These are phyloP conservation scores for Panaeolus papilionaceus DNA, from an alignment of 768 basidiomycete genomes.

Conservation along the genomic window DNA sequence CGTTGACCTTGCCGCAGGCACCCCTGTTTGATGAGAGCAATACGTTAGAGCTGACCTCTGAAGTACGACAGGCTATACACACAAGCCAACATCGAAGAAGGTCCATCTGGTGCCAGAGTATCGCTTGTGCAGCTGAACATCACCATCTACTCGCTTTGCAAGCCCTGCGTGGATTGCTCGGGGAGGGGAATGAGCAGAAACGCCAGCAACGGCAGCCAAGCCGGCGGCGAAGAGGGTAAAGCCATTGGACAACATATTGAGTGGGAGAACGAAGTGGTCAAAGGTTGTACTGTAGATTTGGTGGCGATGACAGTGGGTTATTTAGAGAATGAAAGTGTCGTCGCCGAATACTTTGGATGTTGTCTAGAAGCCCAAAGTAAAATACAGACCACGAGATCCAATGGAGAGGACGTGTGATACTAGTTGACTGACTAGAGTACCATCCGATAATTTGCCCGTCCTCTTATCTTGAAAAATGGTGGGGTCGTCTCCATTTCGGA, in stretches of 20 bases:
- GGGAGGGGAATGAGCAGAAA: constrained; percentile 14
- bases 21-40: constrained; percentile 42
- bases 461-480: constrained; percentile 10
- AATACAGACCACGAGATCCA: background rate
- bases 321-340: constrained; percentile 5
- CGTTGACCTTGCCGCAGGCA: constrained; percentile 51
- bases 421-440: background rate
- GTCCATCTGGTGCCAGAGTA: constrained; percentile 28
- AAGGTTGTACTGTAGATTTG: background rate
- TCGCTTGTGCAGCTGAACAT: constrained; percentile 31
- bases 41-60: background rate
- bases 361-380: constrained; percentile 10
- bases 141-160: constrained; percentile 28
- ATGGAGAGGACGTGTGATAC: background rate
- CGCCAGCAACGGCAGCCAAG: constrained; percentile 10
- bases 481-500: constrained; percentile 1
- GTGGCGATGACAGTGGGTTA: constrained; percentile 4
- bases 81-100: constrained; percentile 52
- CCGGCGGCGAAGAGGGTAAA: constrained; percentile 6
- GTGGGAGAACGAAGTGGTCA: background rate
- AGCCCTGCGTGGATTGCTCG: constrained; percentile 28
- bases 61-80: constrained; percentile 19
- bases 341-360: background rate
- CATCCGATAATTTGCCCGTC: background rate
- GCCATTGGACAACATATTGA: constrained; percentile 14